These are phyloP conservation scores for Saccharomycopsis capsularis DNA, from an alignment of 805 yeast genomes.

Conservation along the genomic window DNA sequence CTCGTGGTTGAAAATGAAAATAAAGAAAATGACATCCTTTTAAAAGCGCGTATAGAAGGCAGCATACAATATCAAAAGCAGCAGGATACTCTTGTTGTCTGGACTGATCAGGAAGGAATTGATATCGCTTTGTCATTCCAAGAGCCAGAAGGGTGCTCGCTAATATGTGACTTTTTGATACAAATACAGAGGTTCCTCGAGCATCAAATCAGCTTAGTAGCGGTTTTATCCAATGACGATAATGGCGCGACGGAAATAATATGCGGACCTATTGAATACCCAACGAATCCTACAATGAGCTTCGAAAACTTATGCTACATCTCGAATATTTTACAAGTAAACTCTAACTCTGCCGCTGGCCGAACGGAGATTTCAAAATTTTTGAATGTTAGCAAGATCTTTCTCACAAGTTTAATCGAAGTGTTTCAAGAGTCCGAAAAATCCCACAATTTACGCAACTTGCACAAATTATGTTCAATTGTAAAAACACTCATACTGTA, in stretches of 20 bases:
- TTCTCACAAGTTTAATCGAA: conserved; percentile 43
- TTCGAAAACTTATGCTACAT: conserved; percentile 43
- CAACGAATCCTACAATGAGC: conserved; percentile 45
- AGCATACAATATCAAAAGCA: conserved; percentile 83
- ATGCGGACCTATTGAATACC: conserved; percentile 72
- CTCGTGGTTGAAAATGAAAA: conserved; percentile 70
- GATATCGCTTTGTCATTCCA: conserved; percentile 90
- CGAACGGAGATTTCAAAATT: conserved; percentile 52
- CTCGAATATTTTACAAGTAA: conserved; percentile 50
- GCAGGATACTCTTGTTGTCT: conserved; percentile 87
- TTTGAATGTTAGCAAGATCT: conserved; percentile 43
- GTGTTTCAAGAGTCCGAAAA: conserved; percentile 54
- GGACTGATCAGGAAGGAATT: conserved; percentile 67
- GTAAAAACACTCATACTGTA: conserved; percentile 63
- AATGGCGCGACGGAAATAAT: conserved; percentile 62
- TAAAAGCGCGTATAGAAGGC: conserved; percentile 65
- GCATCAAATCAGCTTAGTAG: conserved; percentile 63
- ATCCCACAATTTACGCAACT: conserved; percentile 40
- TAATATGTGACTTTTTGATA: conserved; percentile 72
- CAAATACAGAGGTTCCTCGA: conserved; percentile 55
- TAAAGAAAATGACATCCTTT: conserved; percentile 48
- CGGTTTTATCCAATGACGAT: conserved; percentile 40
- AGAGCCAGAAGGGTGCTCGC: conserved; percentile 83
- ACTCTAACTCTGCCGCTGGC: conserved; percentile 55
- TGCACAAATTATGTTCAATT: conserved; percentile 66